Conservation (phyloP, 805 yeast species). For the Candida chilensis region DNA sequence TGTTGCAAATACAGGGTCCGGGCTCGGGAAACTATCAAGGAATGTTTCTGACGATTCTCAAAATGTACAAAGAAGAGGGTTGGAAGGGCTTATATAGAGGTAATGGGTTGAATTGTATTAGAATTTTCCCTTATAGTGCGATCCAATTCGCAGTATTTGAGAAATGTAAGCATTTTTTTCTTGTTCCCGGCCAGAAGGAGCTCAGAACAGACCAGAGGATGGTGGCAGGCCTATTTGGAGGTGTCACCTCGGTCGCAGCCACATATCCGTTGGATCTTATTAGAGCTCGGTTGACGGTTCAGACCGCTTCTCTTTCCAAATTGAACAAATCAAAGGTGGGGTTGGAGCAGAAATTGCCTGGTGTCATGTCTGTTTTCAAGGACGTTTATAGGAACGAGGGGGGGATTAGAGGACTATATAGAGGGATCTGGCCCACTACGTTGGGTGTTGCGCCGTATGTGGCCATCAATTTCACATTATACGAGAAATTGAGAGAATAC, state of each 20-base stretch:
- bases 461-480: conserved; percentile 84
- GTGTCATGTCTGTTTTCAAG: conserved; percentile 48
- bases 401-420: conserved; percentile 65
- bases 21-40: conserved; percentile 51
- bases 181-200: conserved; percentile 15
- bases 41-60: conserved; percentile 59
- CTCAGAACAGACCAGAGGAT: conserved; percentile 52
- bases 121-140: conserved; percentile 91
- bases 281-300: conserved; percentile 81
- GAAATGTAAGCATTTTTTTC: conserved; percentile 34
- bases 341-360: conserved; percentile 46
- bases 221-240: conserved; percentile 74
- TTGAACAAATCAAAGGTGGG: conserved; percentile 32
- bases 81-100: conserved; percentile 84
- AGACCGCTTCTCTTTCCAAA: conserved; percentile 62
- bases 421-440: conserved; percentile 87
- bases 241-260: conserved; percentile 65
- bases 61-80: conserved; percentile 90
- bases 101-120: conserved; percentile 78
- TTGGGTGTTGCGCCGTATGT: conserved; percentile 95
- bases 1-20: conserved; percentile 80
- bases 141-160: conserved; percentile 89
- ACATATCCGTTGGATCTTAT: conserved; percentile 92
- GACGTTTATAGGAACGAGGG: conserved; percentile 73
- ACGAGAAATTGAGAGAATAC: conserved; percentile 68